Evolutionary conservation across 2,329 filamentous ascomycete species (phyloP), one percentile per base, ranked within the genome.

Genomic region (Phyllosticta paracitricarpa): DNA sequence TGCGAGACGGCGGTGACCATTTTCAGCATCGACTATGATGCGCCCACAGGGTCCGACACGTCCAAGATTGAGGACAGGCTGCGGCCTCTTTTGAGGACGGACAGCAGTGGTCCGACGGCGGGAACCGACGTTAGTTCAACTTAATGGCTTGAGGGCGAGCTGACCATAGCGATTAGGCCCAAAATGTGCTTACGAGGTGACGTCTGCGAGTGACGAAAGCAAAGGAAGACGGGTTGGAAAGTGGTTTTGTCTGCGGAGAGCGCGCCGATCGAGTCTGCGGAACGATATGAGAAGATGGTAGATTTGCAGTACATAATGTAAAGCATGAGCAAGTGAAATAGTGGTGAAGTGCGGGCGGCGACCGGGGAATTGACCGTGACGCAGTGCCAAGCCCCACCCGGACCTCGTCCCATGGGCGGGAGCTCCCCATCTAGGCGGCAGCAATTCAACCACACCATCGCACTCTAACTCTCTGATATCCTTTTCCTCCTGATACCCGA

Each of bases 1-100:
- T 77, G 73, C 51, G 68, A 76, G 2, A 71, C 72, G 59, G 58
- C 66, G 14, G 75, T 82, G 2, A 76, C 71, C 0, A 70, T 81
- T 0, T 82, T 81, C 62, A 80, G 78, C 0, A 74, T 81, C 22
- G 80, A 82, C 61, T 81, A 81, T 63, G 75, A 77, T 65, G 79
- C 80, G 5, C 80, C 80, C 1, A 68, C 63, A 26, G 71, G 64
- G n/a, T 54, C 66, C 26, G 67, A 67, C n/a, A 69, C 69, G 3
- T 63, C 65, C 10, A 59, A 59, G 4, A 69, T 71, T 14, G 51
- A 51, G 19, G 33, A 54, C 5, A 65, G 63, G 58, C 24, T 65
- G 10, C n/a, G n/a, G 9, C 55, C 59, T n/a, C 51, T 59, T 4
- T 53, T 61, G 12, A 48, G 28, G 28, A 30, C 4, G 9, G 28